phyloP scores from a whole-genome alignment of 2,329 filamentous ascomycete genomes.

The Polychaeton citri region DNA sequence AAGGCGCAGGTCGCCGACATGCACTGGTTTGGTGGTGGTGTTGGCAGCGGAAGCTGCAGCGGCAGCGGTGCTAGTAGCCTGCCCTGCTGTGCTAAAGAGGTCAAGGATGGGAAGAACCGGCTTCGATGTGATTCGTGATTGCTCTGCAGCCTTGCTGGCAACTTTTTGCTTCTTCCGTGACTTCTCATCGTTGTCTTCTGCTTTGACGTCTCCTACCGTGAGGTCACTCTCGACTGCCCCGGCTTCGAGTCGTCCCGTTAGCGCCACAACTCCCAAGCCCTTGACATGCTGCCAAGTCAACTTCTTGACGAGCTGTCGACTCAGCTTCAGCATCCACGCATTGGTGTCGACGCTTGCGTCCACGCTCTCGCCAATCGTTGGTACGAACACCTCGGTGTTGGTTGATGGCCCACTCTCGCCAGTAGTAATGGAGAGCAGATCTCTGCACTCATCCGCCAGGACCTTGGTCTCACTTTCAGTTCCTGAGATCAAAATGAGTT shows the following conservation, averaged over 20 bases:
- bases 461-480: conserved; percentile 62
- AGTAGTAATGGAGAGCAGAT: conserved; percentile 41
- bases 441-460: conserved; percentile 68
- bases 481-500: conserved; percentile 84
- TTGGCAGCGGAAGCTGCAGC: not conserved
- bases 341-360: conserved; percentile 96
- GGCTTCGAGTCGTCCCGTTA: conserved; percentile 60
- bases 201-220: conserved; percentile 24
- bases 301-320: conserved; percentile 68
- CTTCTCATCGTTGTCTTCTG: conserved; percentile 25
- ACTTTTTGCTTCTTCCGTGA: conserved; percentile 40
- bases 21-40: conserved; percentile 64
- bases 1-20: conserved; percentile 83
- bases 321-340: conserved; percentile 88
- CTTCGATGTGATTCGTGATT: conserved; percentile 30
- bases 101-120: conserved; percentile 40
- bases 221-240: conserved; percentile 26
- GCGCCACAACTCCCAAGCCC: conserved; percentile 79
- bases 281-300: conserved; percentile 92
- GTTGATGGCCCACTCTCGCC: conserved; percentile 21
- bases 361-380: conserved; percentile 56
- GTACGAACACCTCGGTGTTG: conserved; percentile 61
- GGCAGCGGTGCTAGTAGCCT: conserved; percentile 45
- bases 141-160: conserved; percentile 27
- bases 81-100: conserved; percentile 46